Evolutionary conservation across 192 early-diverging fungal species (phyloP).

Genomic region (Entomortierella parvispora): DNA sequence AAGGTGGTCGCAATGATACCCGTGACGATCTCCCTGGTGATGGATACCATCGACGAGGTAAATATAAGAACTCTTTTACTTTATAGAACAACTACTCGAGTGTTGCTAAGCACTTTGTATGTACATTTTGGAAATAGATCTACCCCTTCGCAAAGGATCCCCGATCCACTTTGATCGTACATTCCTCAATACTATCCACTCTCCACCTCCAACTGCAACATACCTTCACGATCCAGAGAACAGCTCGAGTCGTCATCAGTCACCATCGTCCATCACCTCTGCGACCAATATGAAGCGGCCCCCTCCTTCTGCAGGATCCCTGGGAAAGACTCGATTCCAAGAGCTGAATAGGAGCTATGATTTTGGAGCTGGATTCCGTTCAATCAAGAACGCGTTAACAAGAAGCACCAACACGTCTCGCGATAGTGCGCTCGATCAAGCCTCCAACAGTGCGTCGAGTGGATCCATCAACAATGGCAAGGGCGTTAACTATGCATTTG

Average conservation of each 20-base stretch:
- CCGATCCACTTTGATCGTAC: slow-evolving; percentile 47
- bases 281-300: slow-evolving; percentile 26
- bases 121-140: background rate
- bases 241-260: slow-evolving; percentile 18
- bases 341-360: slow-evolving; percentile 41
- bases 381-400: slow-evolving; percentile 38
- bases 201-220: slow-evolving; percentile 28
- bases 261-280: slow-evolving; percentile 24
- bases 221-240: slow-evolving; percentile 36
- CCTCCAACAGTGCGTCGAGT: background rate
- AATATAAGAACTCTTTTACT: background rate
- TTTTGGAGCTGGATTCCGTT: slow-evolving; percentile 26
- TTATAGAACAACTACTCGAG: background rate
- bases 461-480: slow-evolving; percentile 5
- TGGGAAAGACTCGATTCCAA: slow-evolving; percentile 40
- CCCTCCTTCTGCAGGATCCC: slow-evolving; percentile 34
- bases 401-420: slow-evolving; percentile 34
- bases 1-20: slow-evolving; percentile 25
- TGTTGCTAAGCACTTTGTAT: background rate
- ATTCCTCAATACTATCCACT: slow-evolving; percentile 37
- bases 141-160: slow-evolving; percentile 25
- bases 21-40: slow-evolving; percentile 17
- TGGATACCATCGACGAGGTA: slow-evolving; percentile 33
- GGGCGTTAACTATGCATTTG: slow-evolving; percentile 22
- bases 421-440: slow-evolving; percentile 18